Evolutionary conservation across 306 rosid species (phyloP).

Genomic region (Malus sylvestris): DNA sequence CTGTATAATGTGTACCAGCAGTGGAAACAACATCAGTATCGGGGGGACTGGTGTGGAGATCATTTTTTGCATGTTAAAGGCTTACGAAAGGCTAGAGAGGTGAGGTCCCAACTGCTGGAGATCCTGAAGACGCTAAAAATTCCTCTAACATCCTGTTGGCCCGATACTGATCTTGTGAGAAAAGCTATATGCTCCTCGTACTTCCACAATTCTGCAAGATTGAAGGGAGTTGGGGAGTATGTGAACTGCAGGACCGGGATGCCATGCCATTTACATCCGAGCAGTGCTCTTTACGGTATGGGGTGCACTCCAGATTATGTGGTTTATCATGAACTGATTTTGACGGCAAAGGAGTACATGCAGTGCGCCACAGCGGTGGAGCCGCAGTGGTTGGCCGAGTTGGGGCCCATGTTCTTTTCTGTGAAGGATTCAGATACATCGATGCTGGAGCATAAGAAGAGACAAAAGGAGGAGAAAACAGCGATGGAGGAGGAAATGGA

Average conservation of each 20-base stretch:
- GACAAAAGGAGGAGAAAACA: constrained; percentile 79
- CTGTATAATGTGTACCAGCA: constrained; percentile 89
- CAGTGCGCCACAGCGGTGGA: constrained; percentile 97
- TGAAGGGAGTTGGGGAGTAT: constrained; percentile 96
- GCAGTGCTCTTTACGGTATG: constrained; percentile 97
- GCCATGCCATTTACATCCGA: constrained; percentile 96
- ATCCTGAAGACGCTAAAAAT: constrained; percentile 81
- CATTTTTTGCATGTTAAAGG: constrained; percentile 92
- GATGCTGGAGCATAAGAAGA: constrained; percentile 79
- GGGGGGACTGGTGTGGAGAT: constrained; percentile 99
- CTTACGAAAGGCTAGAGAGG: constrained; percentile 88
- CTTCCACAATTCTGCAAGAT: constrained; percentile 83
- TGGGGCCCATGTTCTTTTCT: constrained; percentile 97
- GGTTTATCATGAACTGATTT: constrained; percentile 79
- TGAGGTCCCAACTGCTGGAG: constrained; percentile 86
- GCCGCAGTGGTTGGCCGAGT: constrained; percentile 93
- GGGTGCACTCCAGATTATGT: constrained; percentile 92
- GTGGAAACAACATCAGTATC: constrained; percentile 91
- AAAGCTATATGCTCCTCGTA: constrained; percentile 94
- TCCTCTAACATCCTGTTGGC: constrained; percentile 66
- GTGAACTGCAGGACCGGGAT: constrained; percentile 79
- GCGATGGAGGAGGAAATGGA: constrained; percentile 99
- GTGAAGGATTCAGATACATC: constrained; percentile 97
- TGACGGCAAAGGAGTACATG: constrained; percentile 91
- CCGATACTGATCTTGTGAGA: constrained; percentile 80